A percentile compares a stretch with the other conserved stretches of the same genome.
These are phyloP conservation scores for Dalbergia cultrata DNA, from an alignment of 306 rosid species.

Conservation along the genomic window DNA sequence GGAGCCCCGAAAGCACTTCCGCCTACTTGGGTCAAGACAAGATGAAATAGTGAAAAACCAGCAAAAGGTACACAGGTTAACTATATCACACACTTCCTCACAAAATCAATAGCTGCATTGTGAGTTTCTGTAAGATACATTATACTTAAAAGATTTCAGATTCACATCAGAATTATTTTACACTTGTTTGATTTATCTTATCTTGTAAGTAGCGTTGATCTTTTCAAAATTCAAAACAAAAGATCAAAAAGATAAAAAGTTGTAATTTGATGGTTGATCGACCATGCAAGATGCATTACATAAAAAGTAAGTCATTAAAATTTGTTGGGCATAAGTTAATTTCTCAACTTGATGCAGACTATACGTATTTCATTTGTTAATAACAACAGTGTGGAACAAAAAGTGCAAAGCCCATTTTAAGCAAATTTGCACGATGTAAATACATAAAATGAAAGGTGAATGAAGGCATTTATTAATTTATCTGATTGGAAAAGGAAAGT, in stretches of 20 bases:
- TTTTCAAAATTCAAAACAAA: neutral
- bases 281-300: neutral
- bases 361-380: neutral
- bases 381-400: neutral
- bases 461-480: no score
- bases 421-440: neutral
- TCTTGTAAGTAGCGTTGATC: neutral
- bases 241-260: neutral
- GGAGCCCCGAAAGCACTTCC: slow-evolving; percentile 84
- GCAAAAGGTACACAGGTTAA: slow-evolving; percentile 1
- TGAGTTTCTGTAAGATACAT: neutral
- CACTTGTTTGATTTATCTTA: neutral
- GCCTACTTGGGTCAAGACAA: slow-evolving; percentile 60
- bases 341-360: neutral
- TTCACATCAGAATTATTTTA: neutral
- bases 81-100: neutral
- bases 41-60: slow-evolving; percentile 3
- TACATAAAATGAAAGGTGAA: neutral
- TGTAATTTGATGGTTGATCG: neutral
- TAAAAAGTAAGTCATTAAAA: neutral
- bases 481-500: neutral
- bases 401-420: neutral
- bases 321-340: neutral
- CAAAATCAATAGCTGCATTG: neutral
- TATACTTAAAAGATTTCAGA: neutral